Percentiles rank a stretch among this genome's conserved stretches.
Conservation (phyloP, 345 rosid species). For the Camelina hispida region DNA sequence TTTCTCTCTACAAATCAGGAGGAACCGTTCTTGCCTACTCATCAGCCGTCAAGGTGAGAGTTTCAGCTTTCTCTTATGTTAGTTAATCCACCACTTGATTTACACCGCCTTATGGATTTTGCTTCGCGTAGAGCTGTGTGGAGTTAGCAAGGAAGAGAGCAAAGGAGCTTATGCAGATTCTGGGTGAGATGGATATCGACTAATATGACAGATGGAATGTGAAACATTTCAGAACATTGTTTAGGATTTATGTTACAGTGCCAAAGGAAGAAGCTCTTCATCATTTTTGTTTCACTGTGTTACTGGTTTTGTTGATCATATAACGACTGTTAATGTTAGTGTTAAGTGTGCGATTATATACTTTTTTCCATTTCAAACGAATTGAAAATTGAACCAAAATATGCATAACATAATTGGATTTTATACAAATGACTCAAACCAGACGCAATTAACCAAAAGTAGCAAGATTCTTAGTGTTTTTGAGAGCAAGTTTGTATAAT, state of each 20-base stretch:
- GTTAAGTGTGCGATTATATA: background rate
- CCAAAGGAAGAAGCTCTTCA: background rate
- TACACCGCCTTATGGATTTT: background rate
- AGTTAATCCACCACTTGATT: background rate
- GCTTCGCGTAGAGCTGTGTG: slow-evolving; percentile 36
- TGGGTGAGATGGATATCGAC: slow-evolving; percentile 46
- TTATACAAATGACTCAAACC: background rate
- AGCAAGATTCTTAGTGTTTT: too few relatives aligned
- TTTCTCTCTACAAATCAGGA: slow-evolving; percentile 84
- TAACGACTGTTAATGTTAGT: background rate
- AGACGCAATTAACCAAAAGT: background rate
- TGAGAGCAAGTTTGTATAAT: too few relatives aligned
- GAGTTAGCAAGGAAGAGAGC: slow-evolving; percentile 42
- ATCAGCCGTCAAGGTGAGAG: slow-evolving; percentile 67
- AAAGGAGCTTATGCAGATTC: slow-evolving; percentile 39
- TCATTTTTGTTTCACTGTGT: slow-evolving; percentile 31
- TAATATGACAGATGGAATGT: slow-evolving; percentile 20
- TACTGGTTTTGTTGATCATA: background rate
- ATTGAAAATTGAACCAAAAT: too few relatives aligned
- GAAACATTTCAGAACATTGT: slow-evolving; percentile 16
- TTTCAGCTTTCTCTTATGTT: slow-evolving; percentile 6
- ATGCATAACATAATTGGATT: background rate
- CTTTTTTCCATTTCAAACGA: background rate
- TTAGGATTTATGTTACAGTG: slow-evolving; percentile 11
- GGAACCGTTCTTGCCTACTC: slow-evolving; percentile 73